Evolutionary conservation across 805 yeast species (phyloP), one percentile per base, ranked within the genome.

Genomic region (Starmerella vaccinii): DNA sequence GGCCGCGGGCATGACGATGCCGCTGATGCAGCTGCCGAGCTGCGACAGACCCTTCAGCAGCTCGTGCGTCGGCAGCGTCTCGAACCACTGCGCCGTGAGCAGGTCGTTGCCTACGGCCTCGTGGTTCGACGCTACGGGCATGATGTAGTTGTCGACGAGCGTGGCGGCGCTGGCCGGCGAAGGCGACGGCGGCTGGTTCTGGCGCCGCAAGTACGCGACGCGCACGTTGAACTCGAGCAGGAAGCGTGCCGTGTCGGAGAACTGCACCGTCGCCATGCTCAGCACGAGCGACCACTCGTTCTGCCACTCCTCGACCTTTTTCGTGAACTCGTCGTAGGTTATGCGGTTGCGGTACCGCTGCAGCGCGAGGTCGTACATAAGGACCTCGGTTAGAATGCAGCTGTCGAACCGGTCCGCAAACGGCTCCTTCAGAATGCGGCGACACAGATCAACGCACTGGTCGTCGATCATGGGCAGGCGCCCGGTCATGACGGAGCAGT

Each of bases 351-450:
- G 81, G 21, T 80, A 67, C 61, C 71, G 81, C 52, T 76, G 75
- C 65, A 82, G 81, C 0, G 80, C 70, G 15, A 78, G 71, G 16
- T 76, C 63, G 49, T 81, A 77, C 12, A 82, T 71, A 19, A 81
- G 75, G 47, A 82, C 77, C 63, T 84, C 94, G 37, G 87, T 80
- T 8, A 83, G 81, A 78, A 84, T 81, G 52, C 92, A 67, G n/a
- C 85, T 86, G 61, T 84, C 95, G 62, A 84, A 84, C 59, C 82
- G 82, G 7, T 88, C 81, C 2, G 89, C 77, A 29, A 76, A 69
- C 4, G 80, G 70, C 37, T 77, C 64, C 39, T 78, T 77, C 46
- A 81, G 66, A 1, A 82, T 75, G 21, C 76, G 72, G 12, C 79
- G 71, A 53, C 85, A 78, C 54, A 77, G 74, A 52, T 76, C 79